Evolutionary conservation across 129 eudicot species (phyloP).

Genomic region (Lonicera japonica): DNA sequence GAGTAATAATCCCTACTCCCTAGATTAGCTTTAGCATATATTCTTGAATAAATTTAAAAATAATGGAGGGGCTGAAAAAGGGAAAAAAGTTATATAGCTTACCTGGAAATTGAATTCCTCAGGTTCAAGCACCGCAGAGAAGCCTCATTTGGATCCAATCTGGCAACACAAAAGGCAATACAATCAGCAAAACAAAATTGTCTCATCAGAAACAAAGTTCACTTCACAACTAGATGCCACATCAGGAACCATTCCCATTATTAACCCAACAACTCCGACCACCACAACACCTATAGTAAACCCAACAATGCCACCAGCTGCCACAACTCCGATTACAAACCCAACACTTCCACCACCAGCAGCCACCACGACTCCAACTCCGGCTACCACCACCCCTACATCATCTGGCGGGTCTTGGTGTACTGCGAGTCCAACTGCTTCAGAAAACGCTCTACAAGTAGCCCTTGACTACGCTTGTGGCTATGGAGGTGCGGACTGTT

Average conservation of each 20-base stretch:
- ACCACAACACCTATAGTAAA: neutral
- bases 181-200: constrained; percentile 24
- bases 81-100: neutral
- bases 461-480: constrained; percentile 97
- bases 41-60: no score
- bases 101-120: constrained; percentile 22
- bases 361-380: constrained; percentile 16
- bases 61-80: no score
- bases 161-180: constrained; percentile 16
- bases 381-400: constrained; percentile 23
- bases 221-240: constrained; percentile 39
- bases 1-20: no score
- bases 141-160: constrained; percentile 33
- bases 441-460: constrained; percentile 77
- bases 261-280: constrained; percentile 36
- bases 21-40: no score
- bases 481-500: constrained; percentile 92
- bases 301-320: constrained; percentile 47
- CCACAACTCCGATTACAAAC: constrained; percentile 40
- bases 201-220: constrained; percentile 14
- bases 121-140: constrained; percentile 46
- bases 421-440: constrained; percentile 69
- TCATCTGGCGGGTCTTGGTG: constrained; percentile 78
- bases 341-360: constrained; percentile 36
- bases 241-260: constrained; percentile 42